These are phyloP conservation scores for Mentha longifolia DNA, from an alignment of 257 asterid genomes.

Conservation along the genomic window DNA sequence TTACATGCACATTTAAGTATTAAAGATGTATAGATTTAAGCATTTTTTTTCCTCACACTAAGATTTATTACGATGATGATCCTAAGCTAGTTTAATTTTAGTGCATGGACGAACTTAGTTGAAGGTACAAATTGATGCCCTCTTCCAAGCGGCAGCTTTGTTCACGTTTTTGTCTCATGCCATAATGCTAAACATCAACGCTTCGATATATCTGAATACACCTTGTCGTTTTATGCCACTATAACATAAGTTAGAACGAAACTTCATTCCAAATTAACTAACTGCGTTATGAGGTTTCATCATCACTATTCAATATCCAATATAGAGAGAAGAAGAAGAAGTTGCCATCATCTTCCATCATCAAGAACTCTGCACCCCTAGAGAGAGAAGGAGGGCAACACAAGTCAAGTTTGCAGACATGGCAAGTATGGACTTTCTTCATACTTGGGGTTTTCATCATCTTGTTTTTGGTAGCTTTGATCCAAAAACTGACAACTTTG, in stretches of 20 bases:
- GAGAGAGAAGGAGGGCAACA: not conserved
- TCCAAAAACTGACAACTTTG: conserved; percentile 11
- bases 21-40: too few species aligned
- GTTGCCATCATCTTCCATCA: too few species aligned
- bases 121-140: not conserved
- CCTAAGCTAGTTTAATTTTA: too few species aligned
- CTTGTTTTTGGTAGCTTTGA: conserved; percentile 18
- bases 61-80: too few species aligned
- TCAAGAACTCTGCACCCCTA: not conserved
- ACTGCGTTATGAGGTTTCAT: not conserved
- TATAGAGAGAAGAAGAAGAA: too few species aligned
- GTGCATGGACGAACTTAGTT: not conserved
- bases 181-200: not conserved
- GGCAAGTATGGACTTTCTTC: conserved; percentile 28
- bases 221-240: not conserved
- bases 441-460: conserved; percentile 28
- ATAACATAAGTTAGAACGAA: not conserved
- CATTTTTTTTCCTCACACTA: too few species aligned
- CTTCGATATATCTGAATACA: not conserved
- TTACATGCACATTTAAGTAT: too few species aligned
- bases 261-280: not conserved
- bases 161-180: not conserved
- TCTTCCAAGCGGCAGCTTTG: conserved; percentile 20
- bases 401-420: not conserved
- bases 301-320: too few species aligned